Conservation (phyloP, 495 filamentous ascomycete genomes). For the Penicillium antarcticum region DNA sequence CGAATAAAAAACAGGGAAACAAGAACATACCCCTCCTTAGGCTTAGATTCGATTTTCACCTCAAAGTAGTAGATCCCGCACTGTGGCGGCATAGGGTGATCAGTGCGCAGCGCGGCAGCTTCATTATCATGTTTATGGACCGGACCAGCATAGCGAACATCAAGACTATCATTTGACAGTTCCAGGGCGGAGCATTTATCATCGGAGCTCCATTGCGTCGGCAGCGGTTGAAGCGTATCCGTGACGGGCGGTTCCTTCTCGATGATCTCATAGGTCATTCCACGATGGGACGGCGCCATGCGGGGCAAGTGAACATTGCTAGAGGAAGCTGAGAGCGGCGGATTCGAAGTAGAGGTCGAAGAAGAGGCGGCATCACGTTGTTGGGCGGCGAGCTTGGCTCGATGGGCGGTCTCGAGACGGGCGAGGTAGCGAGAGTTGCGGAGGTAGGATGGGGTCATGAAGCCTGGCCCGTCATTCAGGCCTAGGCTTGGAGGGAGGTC, state of each 20-base stretch:
- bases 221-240: conserved; percentile 62
- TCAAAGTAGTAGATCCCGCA: conserved; percentile 98
- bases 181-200: conserved; percentile 77
- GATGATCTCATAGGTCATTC: conserved; percentile 81
- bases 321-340: conserved; percentile 59
- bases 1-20: background rate
- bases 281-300: conserved; percentile 70
- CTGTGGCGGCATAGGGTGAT: conserved; percentile 86
- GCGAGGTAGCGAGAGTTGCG: conserved; percentile 72
- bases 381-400: conserved; percentile 54
- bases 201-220: conserved; percentile 74
- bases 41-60: conserved; percentile 77
- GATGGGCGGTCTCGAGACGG: conserved; percentile 66
- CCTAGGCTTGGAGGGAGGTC: conserved; percentile 28
- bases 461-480: conserved; percentile 34
- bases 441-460: conserved; percentile 82
- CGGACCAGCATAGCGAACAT: conserved; percentile 69
- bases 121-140: conserved; percentile 72
- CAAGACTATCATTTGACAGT: conserved; percentile 67
- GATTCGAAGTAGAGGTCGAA: conserved; percentile 28
- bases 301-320: conserved; percentile 63
- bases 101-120: conserved; percentile 77
- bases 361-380: conserved; percentile 41
- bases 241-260: conserved; percentile 64
- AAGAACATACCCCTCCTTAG: conserved; percentile 77